Conservation (phyloP, 768 basidiomycete genomes). For the Phaeotremella skinneri region DNA sequence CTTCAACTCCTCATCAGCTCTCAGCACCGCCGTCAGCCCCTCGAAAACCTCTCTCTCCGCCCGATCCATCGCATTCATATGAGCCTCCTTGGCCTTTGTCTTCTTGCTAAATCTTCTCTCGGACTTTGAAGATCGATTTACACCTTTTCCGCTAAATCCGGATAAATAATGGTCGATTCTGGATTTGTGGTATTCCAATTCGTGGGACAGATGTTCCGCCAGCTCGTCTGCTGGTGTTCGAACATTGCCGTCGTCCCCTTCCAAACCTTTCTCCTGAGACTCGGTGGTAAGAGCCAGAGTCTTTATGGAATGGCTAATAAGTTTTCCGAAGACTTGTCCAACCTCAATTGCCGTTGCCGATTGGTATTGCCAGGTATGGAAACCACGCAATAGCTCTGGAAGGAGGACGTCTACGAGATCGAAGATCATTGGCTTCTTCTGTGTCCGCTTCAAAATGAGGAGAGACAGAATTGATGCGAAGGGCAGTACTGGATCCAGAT, state of each 20-base stretch:
- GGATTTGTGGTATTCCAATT: conserved; percentile 12
- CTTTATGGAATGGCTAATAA: not conserved
- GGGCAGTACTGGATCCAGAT: not conserved
- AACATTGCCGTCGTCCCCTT: not conserved
- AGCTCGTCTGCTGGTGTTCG: not conserved
- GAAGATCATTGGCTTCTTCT: not conserved
- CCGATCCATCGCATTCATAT: not conserved
- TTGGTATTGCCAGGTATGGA: not conserved
- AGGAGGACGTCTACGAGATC: not conserved
- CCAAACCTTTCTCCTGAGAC: not conserved
- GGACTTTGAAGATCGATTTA: not conserved
- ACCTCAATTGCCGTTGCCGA: not conserved
- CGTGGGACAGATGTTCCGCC: conserved; percentile 4
- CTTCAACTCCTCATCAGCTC: conserved; percentile 21
- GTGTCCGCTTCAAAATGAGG: not conserved
- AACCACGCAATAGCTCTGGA: not conserved
- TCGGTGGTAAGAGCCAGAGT: not conserved
- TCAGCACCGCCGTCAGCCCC: conserved; percentile 7
- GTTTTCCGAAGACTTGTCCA: not conserved
- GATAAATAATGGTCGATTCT: not conserved
- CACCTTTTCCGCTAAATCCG: not conserved
- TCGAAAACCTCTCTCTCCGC: conserved; percentile 14
- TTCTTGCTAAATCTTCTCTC: not conserved
- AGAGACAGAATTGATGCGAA: not conserved
- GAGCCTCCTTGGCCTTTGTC: not conserved